Evolutionary conservation across 2,329 filamentous ascomycete species (phyloP), one percentile per base, ranked within the genome.

Genomic region (Diaporthe sp.): DNA sequence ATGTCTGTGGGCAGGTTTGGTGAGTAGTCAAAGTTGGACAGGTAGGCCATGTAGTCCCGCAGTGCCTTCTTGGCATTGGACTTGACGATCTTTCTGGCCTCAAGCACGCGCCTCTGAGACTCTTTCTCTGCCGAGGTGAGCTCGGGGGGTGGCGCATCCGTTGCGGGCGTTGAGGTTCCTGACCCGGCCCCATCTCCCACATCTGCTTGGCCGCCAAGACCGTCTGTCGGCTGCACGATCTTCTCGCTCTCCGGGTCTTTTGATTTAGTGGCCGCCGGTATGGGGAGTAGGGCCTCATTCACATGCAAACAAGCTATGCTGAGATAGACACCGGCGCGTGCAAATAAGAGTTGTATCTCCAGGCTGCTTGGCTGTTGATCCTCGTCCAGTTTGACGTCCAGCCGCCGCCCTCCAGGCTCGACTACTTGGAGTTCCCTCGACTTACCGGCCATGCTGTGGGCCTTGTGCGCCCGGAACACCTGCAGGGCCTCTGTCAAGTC

Each of bases 1-100:
- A 91, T 84, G 60, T 91, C 88, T 60, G 90, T 84, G 10, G 93
- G 90, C 57, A 94, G 83, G 67, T 94, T 90, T 0, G 94, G 94
- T 0, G 94, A 94, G 83, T 97, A 97, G 80, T 97, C 93, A 77
- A 97, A 92, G 76, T 92, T 87, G 1, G 91, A 91, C 53, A 97
- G 85, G 81, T 94, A 97, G 31, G 90, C 87, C 79, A 92, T 86
- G 81, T 94, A 95, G 84, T 97, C 94, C 76, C 92, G 90, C 31
- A 97, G 84, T 1, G 94, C 94, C 73, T 92, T 90, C 83, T 94
- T 96, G 4, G 94, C 94, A 83, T 93, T 92, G 0, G 89, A 88
- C 79, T 94, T 94, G 78, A 96, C 92, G 37, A 89, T 84, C 82
- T 94, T 95, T 60, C 93, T 89, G 60, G 90, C 89, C 77, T 93